These are phyloP conservation scores for Cudoniella acicularis DNA, from an alignment of 495 filamentous ascomycete species.

Conservation along the genomic window DNA sequence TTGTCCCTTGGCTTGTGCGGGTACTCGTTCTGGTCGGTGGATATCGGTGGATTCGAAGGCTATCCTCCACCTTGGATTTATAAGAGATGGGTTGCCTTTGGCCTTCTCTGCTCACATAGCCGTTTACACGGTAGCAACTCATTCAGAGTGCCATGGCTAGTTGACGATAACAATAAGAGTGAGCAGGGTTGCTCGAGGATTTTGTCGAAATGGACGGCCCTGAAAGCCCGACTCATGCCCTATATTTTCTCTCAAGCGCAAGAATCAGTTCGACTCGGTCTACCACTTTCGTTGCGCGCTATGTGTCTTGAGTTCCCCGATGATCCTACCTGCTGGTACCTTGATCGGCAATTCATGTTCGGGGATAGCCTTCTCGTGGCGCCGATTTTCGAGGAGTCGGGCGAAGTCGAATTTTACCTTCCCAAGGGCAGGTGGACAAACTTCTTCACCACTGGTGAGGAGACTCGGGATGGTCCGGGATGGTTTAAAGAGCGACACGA, in stretches of 20 bases:
- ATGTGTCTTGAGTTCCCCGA: conserved; percentile 64
- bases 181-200: conserved; percentile 49
- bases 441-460: conserved; percentile 15
- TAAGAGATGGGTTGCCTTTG: conserved; percentile 74
- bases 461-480: conserved; percentile 35
- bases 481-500: conserved; percentile 42
- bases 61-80: conserved; percentile 64
- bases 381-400: conserved; percentile 57
- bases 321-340: conserved; percentile 55
- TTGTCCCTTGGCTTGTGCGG: conserved; percentile 61
- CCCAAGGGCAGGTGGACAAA: conserved; percentile 56
- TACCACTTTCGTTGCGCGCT: conserved; percentile 52
- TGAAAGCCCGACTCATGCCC: conserved; percentile 61
- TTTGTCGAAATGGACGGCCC: conserved; percentile 52
- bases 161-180: conserved; percentile 52
- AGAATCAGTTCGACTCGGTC: conserved; percentile 38
- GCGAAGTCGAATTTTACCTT: conserved; percentile 60
- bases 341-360: conserved; percentile 68
- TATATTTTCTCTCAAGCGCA: conserved; percentile 57
- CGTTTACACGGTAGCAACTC: conserved; percentile 63
- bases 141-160: conserved; percentile 70
- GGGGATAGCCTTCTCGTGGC: conserved; percentile 55
- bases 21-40: conserved; percentile 65
- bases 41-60: conserved; percentile 74
- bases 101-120: conserved; percentile 63